phyloP scores from a whole-genome alignment of 2,329 filamentous ascomycete species.

The Penicillium sp. region DNA sequence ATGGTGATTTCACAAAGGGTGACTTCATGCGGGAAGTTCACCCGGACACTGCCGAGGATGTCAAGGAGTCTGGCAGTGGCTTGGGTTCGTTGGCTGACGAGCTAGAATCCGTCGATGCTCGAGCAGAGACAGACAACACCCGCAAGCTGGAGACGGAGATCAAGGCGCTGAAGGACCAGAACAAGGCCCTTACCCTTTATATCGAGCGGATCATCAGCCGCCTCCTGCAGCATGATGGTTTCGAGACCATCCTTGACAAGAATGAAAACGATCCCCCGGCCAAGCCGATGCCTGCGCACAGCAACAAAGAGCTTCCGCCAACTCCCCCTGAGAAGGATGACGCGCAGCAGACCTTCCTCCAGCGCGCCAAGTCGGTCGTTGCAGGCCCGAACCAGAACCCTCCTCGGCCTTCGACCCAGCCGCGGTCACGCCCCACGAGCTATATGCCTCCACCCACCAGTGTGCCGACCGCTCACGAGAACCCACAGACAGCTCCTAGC shows the following conservation, averaged over 20 bases:
- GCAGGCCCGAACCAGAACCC: conserved; percentile 36
- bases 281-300: conserved; percentile 20
- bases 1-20: conserved; percentile 77
- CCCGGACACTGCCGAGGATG: too few relatives aligned
- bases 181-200: conserved; percentile 93
- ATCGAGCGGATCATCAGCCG: conserved; percentile 99
- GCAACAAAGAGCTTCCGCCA: conserved; percentile 76
- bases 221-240: conserved; percentile 85
- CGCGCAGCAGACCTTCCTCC: conserved; percentile 42
- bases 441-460: conserved; percentile 36
- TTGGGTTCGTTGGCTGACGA: conserved; percentile 70
- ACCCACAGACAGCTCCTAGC: conserved; percentile 43
- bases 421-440: conserved; percentile 41
- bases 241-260: conserved; percentile 84
- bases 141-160: conserved; percentile 69
- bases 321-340: conserved; percentile 54
- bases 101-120: conserved; percentile 62
- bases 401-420: conserved; percentile 31
- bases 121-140: conserved; percentile 51
- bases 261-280: conserved; percentile 45
- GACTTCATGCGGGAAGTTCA: conserved; percentile 60
- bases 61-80: conserved; percentile 37
- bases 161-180: conserved; percentile 76
- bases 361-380: conserved; percentile 53
- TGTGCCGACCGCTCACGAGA: too few relatives aligned